Conservation (phyloP, 768 basidiomycete genomes). For the Pleurotus sapidus region DNA sequence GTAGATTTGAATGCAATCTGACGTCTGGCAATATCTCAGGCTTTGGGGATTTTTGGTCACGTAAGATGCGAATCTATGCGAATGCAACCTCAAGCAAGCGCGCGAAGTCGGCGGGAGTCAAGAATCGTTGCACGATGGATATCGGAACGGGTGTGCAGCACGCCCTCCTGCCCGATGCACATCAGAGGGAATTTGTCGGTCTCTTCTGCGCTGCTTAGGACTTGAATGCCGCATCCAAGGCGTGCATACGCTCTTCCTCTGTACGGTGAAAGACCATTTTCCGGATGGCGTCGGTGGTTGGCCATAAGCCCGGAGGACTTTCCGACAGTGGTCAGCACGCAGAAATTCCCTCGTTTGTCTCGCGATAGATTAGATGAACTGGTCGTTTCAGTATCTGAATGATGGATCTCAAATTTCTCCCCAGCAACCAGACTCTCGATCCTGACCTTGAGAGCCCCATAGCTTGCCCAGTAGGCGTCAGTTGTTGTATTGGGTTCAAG, state of each 20-base stretch:
- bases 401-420: slow-evolving; percentile 42
- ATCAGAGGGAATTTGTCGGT: slow-evolving; percentile 55
- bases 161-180: slow-evolving; percentile 55
- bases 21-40: slow-evolving; percentile 67
- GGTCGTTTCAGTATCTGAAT: slow-evolving; percentile 22
- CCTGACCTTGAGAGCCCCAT: slow-evolving; percentile 59
- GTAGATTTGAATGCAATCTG: slow-evolving; percentile 72
- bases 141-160: slow-evolving; percentile 56
- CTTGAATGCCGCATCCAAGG: slow-evolving; percentile 47
- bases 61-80: slow-evolving; percentile 43
- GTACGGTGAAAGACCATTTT: slow-evolving; percentile 37
- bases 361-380: slow-evolving; percentile 32
- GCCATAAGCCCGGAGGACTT: slow-evolving; percentile 24
- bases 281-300: slow-evolving; percentile 9
- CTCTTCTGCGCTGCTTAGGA: slow-evolving; percentile 34
- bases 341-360: slow-evolving; percentile 38
- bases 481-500: too few species aligned
- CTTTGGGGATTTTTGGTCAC: slow-evolving; percentile 53
- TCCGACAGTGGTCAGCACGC: slow-evolving; percentile 42
- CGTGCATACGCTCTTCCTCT: slow-evolving; percentile 39
- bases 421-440: slow-evolving; percentile 54
- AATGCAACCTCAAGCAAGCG: slow-evolving; percentile 56
- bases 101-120: slow-evolving; percentile 48
- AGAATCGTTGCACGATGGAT: slow-evolving; percentile 44
- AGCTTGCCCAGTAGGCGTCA: slow-evolving; percentile 26